phyloP scores from a whole-genome alignment of 2,329 filamentous ascomycete genomes.

The Kalaharituber pfeilii region DNA sequence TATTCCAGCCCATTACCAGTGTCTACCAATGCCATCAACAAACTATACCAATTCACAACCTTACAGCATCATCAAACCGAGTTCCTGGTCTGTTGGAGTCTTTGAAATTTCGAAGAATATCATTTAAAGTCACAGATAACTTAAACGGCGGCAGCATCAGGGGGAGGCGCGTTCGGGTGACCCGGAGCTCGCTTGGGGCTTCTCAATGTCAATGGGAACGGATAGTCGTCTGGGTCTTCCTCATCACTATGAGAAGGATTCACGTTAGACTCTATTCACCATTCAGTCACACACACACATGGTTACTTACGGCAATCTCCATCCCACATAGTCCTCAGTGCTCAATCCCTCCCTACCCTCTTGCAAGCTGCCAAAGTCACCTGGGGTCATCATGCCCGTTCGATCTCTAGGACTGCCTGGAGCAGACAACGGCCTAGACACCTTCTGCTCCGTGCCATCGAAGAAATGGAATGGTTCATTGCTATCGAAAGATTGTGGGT shows the following conservation, averaged over 20 bases:
- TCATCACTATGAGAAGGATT: slow-evolving; percentile 47
- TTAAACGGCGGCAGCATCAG: too few relatives aligned
- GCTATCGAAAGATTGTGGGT: slow-evolving; percentile 64
- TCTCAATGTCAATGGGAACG: slow-evolving; percentile 50
- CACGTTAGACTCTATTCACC: not conserved
- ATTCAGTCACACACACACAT: slow-evolving; percentile 2
- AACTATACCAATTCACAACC: too few relatives aligned
- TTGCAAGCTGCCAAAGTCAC: slow-evolving; percentile 90
- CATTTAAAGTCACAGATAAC: too few relatives aligned
- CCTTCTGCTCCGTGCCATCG: slow-evolving; percentile 82
- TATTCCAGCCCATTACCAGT: too few relatives aligned
- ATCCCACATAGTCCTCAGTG: slow-evolving; percentile 95
- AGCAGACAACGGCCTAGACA: slow-evolving; percentile 81
- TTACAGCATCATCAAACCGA: too few relatives aligned
- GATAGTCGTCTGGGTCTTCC: slow-evolving; percentile 70
- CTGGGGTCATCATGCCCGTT: slow-evolving; percentile 96
- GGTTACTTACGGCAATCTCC: slow-evolving; percentile 82
- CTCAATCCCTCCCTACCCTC: slow-evolving; percentile 82
- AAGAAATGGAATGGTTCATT: slow-evolving; percentile 78
- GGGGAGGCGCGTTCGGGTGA: not conserved
- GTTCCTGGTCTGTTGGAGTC: too few relatives aligned
- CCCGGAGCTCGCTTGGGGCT: slow-evolving; percentile 4
- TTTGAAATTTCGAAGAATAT: too few relatives aligned
- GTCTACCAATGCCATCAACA: too few relatives aligned
- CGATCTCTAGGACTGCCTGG: slow-evolving; percentile 83